Percentiles rank a stretch among this genome's conserved stretches.
Evolutionary conservation across 192 early-diverging fungal species (phyloP).

Genomic region (Spizellomyces punctatus): DNA sequence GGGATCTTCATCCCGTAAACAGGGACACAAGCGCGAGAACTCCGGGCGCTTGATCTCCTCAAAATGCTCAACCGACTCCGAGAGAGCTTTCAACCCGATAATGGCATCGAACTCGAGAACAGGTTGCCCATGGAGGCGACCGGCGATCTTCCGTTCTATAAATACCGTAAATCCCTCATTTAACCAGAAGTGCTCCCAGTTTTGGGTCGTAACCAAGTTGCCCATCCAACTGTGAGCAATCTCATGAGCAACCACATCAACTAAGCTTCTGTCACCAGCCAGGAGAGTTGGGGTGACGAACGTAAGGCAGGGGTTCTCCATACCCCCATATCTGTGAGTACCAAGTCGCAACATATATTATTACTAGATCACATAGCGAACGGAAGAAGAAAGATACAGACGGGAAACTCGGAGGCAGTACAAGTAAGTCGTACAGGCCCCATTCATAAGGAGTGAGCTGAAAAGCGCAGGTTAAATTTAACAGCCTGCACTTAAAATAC

Average conservation of each 20-base stretch:
- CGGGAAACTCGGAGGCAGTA: slow-evolving; percentile 24
- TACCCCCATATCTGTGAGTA: slow-evolving; percentile 61
- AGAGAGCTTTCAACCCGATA: slow-evolving; percentile 76
- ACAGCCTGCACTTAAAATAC: not conserved
- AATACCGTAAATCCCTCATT: slow-evolving; percentile 97
- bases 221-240: slow-evolving; percentile 85
- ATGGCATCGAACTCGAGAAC: slow-evolving; percentile 83
- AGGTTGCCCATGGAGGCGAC: slow-evolving; percentile 75
- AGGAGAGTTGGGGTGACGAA: slow-evolving; percentile 97
- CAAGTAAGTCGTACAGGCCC: slow-evolving; percentile 93
- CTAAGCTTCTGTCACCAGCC: slow-evolving; percentile 90
- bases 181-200: slow-evolving; percentile 59
- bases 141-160: slow-evolving; percentile 85
- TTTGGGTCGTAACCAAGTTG: slow-evolving; percentile 47
- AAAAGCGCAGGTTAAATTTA: slow-evolving; percentile 33
- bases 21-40: slow-evolving; percentile 64
- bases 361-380: slow-evolving; percentile 1
- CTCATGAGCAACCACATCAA: slow-evolving; percentile 95
- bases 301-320: slow-evolving; percentile 98
- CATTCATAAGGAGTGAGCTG: slow-evolving; percentile 83
- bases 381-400: slow-evolving; percentile 13
- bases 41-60: slow-evolving; percentile 41
- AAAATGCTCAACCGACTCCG: slow-evolving; percentile 56
- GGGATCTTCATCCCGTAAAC: slow-evolving; percentile 78
- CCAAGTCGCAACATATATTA: not conserved